Evolutionary conservation across 768 basidiomycete species (phyloP), one percentile per base, ranked within the genome.

Genomic region (Termitomyces sp.): DNA sequence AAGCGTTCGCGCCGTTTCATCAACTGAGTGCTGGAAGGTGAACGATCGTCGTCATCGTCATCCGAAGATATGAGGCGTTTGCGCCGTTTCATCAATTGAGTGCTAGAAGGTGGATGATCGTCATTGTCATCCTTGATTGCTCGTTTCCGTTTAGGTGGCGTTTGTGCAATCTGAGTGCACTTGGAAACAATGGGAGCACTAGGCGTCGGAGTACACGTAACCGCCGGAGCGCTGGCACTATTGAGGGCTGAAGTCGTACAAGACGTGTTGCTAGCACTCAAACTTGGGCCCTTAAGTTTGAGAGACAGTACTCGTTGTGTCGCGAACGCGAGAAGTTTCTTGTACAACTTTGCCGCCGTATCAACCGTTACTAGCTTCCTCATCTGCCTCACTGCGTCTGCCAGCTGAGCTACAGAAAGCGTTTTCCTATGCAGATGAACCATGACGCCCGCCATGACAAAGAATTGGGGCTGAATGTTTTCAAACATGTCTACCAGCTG

Each of bases 381-480:
- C 70, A 69, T 73, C 59, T 70, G 68, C 37, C 65, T 67, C 49
- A 82, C 70, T 0, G 78, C 78, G 16, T 73, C 72, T 9, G 77
- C 73, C 36, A 82, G 70, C 56, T 82, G 79, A 2, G 67, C 66
- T 33, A 77, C 68, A 0, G 75, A 74, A 6, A 76, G 54, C 4
- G 53, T 63, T 42, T 65, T 42, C 39, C 72, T 68, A 61, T 75
- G 70, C 42, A 74, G 55, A 55, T 71, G 68, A 20, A 84, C 74
- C 61, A 82, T 65, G 57, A 76, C 71, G 20, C 69, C 73, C 0
- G 75, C 69, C 73, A 78, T 76, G 57, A 82, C 74, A 62, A 81
- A 78, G 58, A 79, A 78, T 42, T 76, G 72, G 1, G 79, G 75
- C 9, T 77, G 71, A 5, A 80, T 70, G 56, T 52, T 47, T 2